Evolutionary conservation across 2,329 filamentous ascomycete species (phyloP), one percentile per base, ranked within the genome.

Genomic region (Exserohilum turcica): DNA sequence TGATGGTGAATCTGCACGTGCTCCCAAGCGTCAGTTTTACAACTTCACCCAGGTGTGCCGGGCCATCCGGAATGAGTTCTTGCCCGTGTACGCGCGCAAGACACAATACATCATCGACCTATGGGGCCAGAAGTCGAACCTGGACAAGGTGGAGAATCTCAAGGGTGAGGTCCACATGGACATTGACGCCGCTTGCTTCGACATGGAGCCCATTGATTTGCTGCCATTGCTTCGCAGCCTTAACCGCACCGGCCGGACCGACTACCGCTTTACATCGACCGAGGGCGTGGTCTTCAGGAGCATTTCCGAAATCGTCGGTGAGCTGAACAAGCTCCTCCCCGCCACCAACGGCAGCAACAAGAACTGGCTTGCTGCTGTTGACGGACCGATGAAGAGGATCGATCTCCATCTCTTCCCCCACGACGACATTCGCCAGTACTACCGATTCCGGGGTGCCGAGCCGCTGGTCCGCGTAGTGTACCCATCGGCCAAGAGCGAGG

Each of bases 21-120:
- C 45, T 6, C 16, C 29, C 21, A 29, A 49, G 12, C 42, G 51
- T 33, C 51, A 54, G 16, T 54, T 50, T 29, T 50, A 54, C 51
- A 45, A 19, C 19, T 47, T 71, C 2, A 65, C 65, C 1, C 65
- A 70, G 44, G 66, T 65, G n/a, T 68, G 60, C 43, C 57, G 43
- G 3, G 54, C 60, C n/a, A 56, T 70, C 12, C 67, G 68, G 33
- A 21, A 46, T 4, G 68, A 71, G 31, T 70, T 64, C 36, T 57
- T 60, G 4, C 61, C 65, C 1, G 31, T 61, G 2, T 70, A 64
- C 57, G 48, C 28, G 21, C 18, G 43, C 21, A 52, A 51, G 8
- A 43, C 49, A 5, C 36, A 53, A 15, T 59, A 59, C 45, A 54
- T 56, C 27, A 54, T 59, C 36, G 56, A 59, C 35, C 28, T 54